A percentile compares a stretch with the other conserved stretches of the same genome.
Evolutionary conservation across 768 basidiomycete genomes (phyloP).

Genomic region (Cyclocybe aegerita): DNA sequence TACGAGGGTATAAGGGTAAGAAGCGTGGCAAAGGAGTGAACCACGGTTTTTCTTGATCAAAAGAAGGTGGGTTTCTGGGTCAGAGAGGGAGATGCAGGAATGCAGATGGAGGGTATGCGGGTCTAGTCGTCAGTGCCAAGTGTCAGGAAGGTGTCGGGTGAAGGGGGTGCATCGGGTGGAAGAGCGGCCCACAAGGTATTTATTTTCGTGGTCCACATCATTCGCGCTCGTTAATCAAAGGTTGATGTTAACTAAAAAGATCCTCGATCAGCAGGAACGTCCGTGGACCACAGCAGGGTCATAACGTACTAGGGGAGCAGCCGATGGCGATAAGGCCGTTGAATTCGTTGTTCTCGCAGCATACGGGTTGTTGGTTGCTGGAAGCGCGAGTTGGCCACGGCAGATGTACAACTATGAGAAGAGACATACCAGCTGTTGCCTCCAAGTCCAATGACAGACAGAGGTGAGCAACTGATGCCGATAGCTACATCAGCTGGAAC

Average conservation of each 20-base stretch:
- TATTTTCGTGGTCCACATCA: not conserved
- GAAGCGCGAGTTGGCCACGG: not conserved
- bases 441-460: conserved; percentile 30
- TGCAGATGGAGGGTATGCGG: not conserved
- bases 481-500: conserved; percentile 22
- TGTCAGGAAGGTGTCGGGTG: not conserved
- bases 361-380: conserved; percentile 42
- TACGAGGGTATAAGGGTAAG: conserved; percentile 9
- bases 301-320: conserved; percentile 40
- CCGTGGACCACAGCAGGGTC: not conserved
- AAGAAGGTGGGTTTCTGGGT: conserved; percentile 7
- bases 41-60: conserved; percentile 9
- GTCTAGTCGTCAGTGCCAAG: conserved; percentile 7
- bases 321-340: conserved; percentile 43
- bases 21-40: conserved; percentile 22
- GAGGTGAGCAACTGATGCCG: conserved; percentile 36
- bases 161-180: not conserved
- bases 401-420: not conserved
- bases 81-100: not conserved
- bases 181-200: not conserved
- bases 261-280: not conserved
- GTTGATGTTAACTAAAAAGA: conserved; percentile 22
- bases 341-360: conserved; percentile 44
- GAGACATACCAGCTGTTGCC: conserved; percentile 29
- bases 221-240: conserved; percentile 6